Base-by-base conservation (phyloP, 306 rosid genomes). In the Spatholobus suberectus region DNA sequence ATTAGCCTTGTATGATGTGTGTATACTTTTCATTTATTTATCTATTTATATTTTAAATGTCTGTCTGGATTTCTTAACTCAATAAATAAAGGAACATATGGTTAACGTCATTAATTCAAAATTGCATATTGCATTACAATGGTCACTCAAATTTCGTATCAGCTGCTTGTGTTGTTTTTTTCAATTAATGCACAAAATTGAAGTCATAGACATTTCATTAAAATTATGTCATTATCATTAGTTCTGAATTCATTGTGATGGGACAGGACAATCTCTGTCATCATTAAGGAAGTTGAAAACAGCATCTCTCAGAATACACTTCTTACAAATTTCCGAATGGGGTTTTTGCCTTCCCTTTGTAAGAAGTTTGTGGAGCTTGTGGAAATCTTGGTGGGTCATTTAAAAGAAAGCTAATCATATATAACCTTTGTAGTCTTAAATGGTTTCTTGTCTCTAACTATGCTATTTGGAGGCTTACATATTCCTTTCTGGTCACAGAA, bases 351-450 rank as follows among this genome's bases (percentile, higher is more conserved):
- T 76, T 89, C 93, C 86, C 93, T 96, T 7, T 92, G 95, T 87
- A 81, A 91, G 87, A 94, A 88, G 78, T 94, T 92, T 88, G 94
- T 94, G 82, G 96, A 94, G 88, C 98, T 96, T 58, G 95, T 96
- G 77, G 93, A 82, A 83, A 88, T 96, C 82, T 85, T 96, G 97
- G 99, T 96, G 81, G 85, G 97, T 85, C 47, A 82, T 63, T 82
- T 23, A 35, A 38, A 70, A 66, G 81, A 68, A 27, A 74, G 13
- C 54, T 67, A 74, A 26, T 41, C 61, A 63, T 71, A 49, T 81
- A 70, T 81, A 24, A 76, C 71, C 46, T 40, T 46, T 83, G 68
- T 63, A 46, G 41, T 81, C 71, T 65, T 81, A 44, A 66, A 71
- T 52, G 62, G 71, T 72, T 35, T 67, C 81, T 71, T 66, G 57